Evolutionary conservation across 75 land plant species (phyloP).

Genomic region (Selaginella moellendorffii): DNA sequence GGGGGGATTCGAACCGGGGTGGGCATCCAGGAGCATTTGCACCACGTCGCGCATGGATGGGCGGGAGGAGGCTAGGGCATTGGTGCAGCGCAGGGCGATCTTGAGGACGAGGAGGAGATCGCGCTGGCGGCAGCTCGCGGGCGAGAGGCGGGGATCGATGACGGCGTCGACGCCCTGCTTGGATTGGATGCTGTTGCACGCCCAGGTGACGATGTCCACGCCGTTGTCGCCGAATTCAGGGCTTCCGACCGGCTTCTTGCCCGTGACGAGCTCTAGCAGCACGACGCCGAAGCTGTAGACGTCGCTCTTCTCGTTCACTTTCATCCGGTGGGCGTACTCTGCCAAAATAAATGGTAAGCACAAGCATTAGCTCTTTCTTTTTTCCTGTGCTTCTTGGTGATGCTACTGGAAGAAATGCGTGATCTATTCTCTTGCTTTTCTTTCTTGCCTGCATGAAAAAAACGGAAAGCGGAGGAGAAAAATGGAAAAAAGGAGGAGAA

Average conservation of each 20-base stretch:
- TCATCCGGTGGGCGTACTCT: constrained; percentile 14
- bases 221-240: constrained; percentile 43
- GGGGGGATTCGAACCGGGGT: background rate
- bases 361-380: no score
- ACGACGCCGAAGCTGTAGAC: constrained; percentile 77
- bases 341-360: no score
- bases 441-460: no score
- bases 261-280: constrained; percentile 53
- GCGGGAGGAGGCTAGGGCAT: background rate
- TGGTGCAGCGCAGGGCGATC: background rate
- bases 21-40: background rate
- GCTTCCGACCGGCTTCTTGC: constrained; percentile 35
- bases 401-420: no score
- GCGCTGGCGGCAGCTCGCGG: no score
- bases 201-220: constrained; percentile 59
- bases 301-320: constrained; percentile 55
- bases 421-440: no score
- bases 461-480: no score
- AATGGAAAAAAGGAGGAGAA: no score
- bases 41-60: background rate
- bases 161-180: background rate
- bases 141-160: background rate
- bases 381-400: no score
- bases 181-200: background rate
- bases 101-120: background rate